Evolutionary conservation across 2,329 filamentous ascomycete genomes (phyloP), one percentile per base, ranked within the genome.

Genomic region (Fusarium mexicanum): DNA sequence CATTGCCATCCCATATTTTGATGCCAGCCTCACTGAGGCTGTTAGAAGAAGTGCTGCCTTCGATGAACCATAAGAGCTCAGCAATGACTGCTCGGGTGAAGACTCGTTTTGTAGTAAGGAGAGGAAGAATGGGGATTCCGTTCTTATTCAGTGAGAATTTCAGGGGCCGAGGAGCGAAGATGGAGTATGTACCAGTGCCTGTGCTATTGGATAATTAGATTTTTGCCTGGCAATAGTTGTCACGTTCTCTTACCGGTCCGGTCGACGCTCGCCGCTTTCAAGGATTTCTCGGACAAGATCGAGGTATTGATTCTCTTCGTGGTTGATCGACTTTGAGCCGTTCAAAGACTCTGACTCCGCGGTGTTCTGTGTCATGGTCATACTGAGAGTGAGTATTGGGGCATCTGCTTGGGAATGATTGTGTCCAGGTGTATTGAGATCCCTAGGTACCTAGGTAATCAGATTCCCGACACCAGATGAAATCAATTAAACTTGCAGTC

Each of bases 1-100:
- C 96, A 81, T 99, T 99, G 78, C 95, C 96, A 81, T 99, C 96
- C 96, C 96, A 99, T 81, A 99, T 99, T 84, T 97, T 97, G 79
- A 99, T 91, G 37, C 95, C 94, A 4, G 92, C 91, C 18, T 91
- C 91, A 68, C 90, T 92, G 7, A 99, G 91, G 0, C 94, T 86
- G 8, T 90, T 84, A 3, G 94, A 95, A 2, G 94, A 94, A 6
- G 96, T 99, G 79, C 87, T 90, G 79, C 94, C 96, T 50, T 91
- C 89, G 76, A 99, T 88, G 84, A 99, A 99, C 96, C 96, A 99
- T 70, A 99, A 91, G 2, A 99, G 91, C 84, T 99, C 96, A 74
- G 92, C 93, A 72, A 98, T 87, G 57, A 99, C 93, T 78, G 95
- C 96, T 69, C 94, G 93, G 38, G 94, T 89, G 84, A 98, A 98